A percentile compares a stretch with the other conserved stretches of the same genome.
Evolutionary conservation across 2,329 filamentous ascomycete genomes (phyloP).

Genomic region (Penicillium crustosum): DNA sequence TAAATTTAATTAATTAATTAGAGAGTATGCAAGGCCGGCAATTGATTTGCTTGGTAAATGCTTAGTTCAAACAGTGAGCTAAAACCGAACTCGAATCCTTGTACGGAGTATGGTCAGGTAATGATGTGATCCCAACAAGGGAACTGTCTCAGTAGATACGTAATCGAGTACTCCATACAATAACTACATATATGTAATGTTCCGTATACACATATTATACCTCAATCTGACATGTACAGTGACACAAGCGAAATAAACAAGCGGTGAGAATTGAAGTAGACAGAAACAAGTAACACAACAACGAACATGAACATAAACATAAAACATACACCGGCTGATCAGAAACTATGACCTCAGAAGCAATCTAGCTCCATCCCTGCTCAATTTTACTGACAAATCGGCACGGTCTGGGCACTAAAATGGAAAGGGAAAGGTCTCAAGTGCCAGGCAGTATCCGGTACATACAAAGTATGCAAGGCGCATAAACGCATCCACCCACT

Average conservation of each 20-base stretch:
- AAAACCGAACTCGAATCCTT: neutral
- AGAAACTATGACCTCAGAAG: neutral
- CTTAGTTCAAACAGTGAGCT: neutral
- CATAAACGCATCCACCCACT: neutral
- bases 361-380: neutral
- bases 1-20: neutral
- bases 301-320: neutral
- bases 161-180: no score
- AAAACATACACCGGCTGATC: neutral
- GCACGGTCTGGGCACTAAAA: no score
- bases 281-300: neutral
- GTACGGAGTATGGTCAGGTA: neutral
- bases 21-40: neutral
- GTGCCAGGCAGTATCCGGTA: no score
- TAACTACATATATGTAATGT: no score
- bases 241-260: neutral
- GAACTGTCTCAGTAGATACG: neutral
- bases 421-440: no score
- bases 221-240: slow-evolving; percentile 1
- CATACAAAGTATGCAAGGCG: neutral
- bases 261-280: neutral
- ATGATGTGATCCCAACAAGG: neutral
- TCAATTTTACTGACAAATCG: no score
- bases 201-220: neutral
- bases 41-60: neutral